These are phyloP conservation scores for Darksidea phi DNA, from an alignment of 495 filamentous ascomycete genomes.

Conservation along the genomic window DNA sequence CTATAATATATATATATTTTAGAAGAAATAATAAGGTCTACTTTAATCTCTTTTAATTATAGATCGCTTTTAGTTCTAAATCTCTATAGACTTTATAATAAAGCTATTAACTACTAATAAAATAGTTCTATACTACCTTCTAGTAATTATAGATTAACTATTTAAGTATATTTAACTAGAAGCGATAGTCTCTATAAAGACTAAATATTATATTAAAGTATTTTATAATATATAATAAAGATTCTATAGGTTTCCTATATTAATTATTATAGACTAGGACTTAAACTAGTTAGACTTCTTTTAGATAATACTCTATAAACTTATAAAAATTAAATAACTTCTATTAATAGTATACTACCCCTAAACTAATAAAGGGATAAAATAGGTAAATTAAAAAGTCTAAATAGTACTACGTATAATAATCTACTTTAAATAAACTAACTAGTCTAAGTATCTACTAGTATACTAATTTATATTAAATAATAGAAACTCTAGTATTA, in stretches of 20 bases:
- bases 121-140: not conserved
- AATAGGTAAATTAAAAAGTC: not conserved
- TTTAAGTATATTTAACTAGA: slow-evolving; percentile 6
- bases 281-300: slow-evolving; percentile 1
- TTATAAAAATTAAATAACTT: not conserved
- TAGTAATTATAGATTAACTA: slow-evolving; percentile 3
- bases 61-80: too few species aligned
- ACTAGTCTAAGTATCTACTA: not conserved
- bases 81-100: slow-evolving; percentile 11
- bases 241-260: not conserved
- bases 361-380: not conserved
- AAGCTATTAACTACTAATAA: not conserved
- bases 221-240: slow-evolving; percentile 1
- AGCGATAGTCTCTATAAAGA: not conserved
- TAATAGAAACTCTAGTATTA: not conserved
- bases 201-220: not conserved
- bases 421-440: not conserved
- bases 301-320: slow-evolving; percentile 1
- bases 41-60: not conserved
- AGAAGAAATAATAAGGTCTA: not conserved
- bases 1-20: not conserved
- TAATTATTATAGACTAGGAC: not conserved
- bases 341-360: not conserved
- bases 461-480: not conserved
- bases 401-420: not conserved